Conservation (phyloP, 768 basidiomycete species). For the Naganishia randhawae region DNA sequence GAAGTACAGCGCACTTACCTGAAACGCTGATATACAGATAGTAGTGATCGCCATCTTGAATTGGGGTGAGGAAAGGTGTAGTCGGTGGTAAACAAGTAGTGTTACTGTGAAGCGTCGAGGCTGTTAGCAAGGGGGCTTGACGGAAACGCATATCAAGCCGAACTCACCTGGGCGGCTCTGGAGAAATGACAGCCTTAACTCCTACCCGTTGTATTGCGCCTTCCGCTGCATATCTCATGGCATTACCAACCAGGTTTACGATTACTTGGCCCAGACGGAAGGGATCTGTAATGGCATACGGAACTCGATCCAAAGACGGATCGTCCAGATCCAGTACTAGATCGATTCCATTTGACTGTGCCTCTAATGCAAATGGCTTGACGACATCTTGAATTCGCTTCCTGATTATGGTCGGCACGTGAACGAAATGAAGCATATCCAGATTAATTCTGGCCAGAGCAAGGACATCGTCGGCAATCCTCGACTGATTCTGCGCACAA, state of each 20-base stretch:
- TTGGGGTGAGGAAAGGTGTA: conserved; percentile 8
- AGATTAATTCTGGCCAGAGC: conserved; percentile 53
- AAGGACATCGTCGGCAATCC: conserved; percentile 53
- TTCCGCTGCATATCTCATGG: conserved; percentile 51
- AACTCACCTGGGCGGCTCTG: conserved; percentile 43
- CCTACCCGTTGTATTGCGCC: conserved; percentile 43
- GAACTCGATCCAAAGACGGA: conserved; percentile 42
- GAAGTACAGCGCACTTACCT: background rate
- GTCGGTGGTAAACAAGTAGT: conserved; percentile 12
- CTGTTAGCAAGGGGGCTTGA: background rate
- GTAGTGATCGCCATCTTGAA: conserved; percentile 30
- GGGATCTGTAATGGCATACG: conserved; percentile 50
- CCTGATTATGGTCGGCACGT: conserved; percentile 41
- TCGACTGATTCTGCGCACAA: conserved; percentile 51
- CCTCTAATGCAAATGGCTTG: conserved; percentile 52
- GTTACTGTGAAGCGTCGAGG: background rate
- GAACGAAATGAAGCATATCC: conserved; percentile 41
- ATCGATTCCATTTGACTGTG: conserved; percentile 51
- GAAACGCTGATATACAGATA: conserved; percentile 51
- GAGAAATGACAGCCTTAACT: conserved; percentile 46
- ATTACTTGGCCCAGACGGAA: conserved; percentile 52
- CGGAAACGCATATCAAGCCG: conserved; percentile 28
- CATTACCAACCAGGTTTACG: conserved; percentile 43
- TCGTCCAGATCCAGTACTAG: conserved; percentile 48
- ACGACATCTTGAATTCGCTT: conserved; percentile 48